Percentiles rank a stretch among this genome's conserved stretches.
These are phyloP conservation scores for Wickerhamomyces subpelliculosus DNA, from an alignment of 805 yeast genomes.

Conservation along the genomic window DNA sequence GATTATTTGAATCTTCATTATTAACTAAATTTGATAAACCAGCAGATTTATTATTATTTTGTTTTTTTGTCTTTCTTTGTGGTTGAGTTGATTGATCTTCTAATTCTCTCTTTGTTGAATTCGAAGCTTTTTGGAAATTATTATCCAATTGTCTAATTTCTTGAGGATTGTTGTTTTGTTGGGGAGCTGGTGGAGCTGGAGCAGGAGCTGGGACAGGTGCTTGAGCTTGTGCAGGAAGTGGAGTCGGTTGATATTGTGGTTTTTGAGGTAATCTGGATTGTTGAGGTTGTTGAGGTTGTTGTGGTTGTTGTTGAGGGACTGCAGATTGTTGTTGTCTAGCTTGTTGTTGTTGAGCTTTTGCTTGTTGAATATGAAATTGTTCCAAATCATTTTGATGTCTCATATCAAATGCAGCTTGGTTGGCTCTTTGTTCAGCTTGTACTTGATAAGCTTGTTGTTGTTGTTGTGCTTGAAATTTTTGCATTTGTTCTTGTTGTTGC, in stretches of 20 bases:
- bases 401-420: too few relatives aligned
- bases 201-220: neutral
- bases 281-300: slow-evolving; percentile 7
- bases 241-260: slow-evolving; percentile 2
- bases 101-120: slow-evolving; percentile 2
- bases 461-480: slow-evolving; percentile 4
- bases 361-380: too few relatives aligned
- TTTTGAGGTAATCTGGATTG: slow-evolving; percentile 1
- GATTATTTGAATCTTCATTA: neutral
- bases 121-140: slow-evolving; percentile 17
- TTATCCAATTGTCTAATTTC: slow-evolving; percentile 18
- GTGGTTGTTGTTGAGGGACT: slow-evolving; percentile 6
- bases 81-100: slow-evolving; percentile 1
- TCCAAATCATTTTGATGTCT: too few relatives aligned
- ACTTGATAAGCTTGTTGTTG: slow-evolving; percentile 6
- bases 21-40: neutral
- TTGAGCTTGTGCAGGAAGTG: neutral
- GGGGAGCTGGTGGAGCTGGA: slow-evolving; percentile 16
- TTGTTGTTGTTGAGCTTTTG: slow-evolving; percentile 2
- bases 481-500: slow-evolving; percentile 17
- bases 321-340: neutral
- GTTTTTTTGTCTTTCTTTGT: slow-evolving; percentile 2
- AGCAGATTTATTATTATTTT: neutral
- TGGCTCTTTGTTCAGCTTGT: neutral
- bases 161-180: slow-evolving; percentile 16